Percentiles rank a stretch among this genome's conserved stretches.
Conservation (phyloP, 2,329 filamentous ascomycete species). For the Diplodia seriata region DNA sequence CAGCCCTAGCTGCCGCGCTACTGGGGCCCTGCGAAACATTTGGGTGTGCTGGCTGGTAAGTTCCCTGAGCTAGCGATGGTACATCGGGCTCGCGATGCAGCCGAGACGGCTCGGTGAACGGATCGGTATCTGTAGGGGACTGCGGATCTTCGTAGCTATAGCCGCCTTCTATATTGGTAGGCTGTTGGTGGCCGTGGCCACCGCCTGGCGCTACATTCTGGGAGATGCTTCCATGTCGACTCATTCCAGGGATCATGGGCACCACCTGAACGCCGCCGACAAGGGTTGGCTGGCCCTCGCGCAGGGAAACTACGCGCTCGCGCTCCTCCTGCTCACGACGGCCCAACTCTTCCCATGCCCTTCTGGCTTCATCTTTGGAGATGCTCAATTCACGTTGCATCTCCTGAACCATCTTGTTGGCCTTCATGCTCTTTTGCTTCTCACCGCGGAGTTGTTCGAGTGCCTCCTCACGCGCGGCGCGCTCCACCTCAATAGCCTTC, state of each 20-base stretch:
- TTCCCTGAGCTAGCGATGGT: conserved; percentile 43
- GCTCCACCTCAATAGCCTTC: conserved; percentile 74
- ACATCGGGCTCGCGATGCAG: conserved; percentile 42
- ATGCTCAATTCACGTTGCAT: conserved; percentile 94
- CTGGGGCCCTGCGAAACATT: conserved; percentile 38
- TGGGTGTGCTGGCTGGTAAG: conserved; percentile 35
- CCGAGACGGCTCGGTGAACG: conserved; percentile 60
- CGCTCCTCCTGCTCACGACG: conserved; percentile 91
- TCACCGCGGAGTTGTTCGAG: conserved; percentile 70
- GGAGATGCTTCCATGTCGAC: conserved; percentile 58
- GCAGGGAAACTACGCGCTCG: conserved; percentile 82
- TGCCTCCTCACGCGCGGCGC: conserved; percentile 71
- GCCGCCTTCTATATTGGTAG: conserved; percentile 43
- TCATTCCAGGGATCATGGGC: conserved; percentile 80
- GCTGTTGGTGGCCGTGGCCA: conserved; percentile 22
- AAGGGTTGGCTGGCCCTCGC: conserved; percentile 84
- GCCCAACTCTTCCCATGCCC: conserved; percentile 97
- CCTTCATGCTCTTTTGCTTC: conserved; percentile 71
- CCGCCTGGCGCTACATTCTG: conserved; percentile 43
- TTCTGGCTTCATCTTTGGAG: conserved; percentile 91
- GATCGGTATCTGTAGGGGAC: conserved; percentile 67
- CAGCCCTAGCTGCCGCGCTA: conserved; percentile 6
- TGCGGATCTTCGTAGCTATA: conserved; percentile 59
- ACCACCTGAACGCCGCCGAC: conserved; percentile 95
- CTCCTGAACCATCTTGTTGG: conserved; percentile 81